Evolutionary conservation across 2,329 filamentous ascomycete species (phyloP).

Genomic region (Cryphonectria japonica): DNA sequence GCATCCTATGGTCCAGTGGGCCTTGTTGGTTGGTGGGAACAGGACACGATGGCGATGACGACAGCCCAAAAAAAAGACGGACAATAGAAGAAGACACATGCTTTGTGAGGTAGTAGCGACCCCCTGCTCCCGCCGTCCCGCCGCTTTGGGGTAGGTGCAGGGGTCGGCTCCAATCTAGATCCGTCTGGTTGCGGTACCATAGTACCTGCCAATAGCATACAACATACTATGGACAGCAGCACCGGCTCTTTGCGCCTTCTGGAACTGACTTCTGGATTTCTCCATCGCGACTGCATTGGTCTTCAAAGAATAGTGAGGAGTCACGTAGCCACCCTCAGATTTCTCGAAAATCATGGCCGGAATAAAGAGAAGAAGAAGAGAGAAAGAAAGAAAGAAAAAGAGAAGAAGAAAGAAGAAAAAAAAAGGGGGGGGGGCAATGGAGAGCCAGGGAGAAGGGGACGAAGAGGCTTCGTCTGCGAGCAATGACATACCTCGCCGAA

Average conservation of each 20-base stretch:
- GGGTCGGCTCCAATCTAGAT: not conserved
- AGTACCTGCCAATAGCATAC: not conserved
- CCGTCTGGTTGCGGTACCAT: not conserved
- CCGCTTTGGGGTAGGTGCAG: constrained; percentile 1
- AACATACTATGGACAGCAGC: not conserved
- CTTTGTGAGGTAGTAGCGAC: not conserved
- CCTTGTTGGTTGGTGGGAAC: not conserved
- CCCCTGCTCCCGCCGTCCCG: not conserved
- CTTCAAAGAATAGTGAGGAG: not conserved
- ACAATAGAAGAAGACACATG: not conserved
- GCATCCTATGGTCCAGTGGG: constrained; percentile 8
- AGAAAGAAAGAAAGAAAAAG: too few relatives aligned
- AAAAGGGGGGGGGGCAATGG: too few relatives aligned
- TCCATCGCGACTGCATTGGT: not conserved
- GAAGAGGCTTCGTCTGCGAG: too few relatives aligned
- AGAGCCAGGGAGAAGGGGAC: too few relatives aligned
- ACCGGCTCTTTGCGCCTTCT: not conserved
- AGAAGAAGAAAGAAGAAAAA: too few relatives aligned
- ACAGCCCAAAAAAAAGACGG: not conserved
- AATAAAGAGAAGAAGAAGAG: too few relatives aligned
- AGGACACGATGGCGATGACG: constrained; percentile 16
- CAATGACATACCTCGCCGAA: too few relatives aligned
- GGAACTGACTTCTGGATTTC: not conserved
- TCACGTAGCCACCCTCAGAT: not conserved
- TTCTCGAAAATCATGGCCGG: too few relatives aligned